Base-by-base conservation (phyloP, 495 filamentous ascomycete species). In the Aspergillus sparsus region DNA sequence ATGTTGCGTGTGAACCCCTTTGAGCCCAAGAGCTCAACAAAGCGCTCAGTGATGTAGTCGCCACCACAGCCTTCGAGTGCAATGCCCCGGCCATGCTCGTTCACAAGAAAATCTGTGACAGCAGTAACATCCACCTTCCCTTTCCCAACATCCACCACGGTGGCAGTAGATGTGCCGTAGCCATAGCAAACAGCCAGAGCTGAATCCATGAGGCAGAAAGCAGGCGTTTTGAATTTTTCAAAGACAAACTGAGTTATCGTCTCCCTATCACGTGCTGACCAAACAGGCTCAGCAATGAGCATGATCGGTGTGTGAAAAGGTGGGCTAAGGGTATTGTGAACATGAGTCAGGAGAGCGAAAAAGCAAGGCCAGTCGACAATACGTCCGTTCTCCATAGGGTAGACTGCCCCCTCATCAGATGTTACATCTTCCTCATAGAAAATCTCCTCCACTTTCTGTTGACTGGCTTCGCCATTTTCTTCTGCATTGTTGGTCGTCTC, bases 271-370 rank as follows among this genome's bases (percentile, higher is more conserved):
- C 86, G 84, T 6, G 85, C 81, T 9, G 90, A 90, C 90, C 95
- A 98, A 49, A 85, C 84, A 0, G 94, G 94, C 50, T 94, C 87
- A 12, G 87, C 76, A 68, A 98, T 87, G 55, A 98, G 81, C 62
- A 98, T 77, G 64, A 98, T 90, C 2, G 94, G 92, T 0, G 93
- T 97, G 74, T 98, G 94, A 69, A 97, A 91, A 1, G 90, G 90
- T 10, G 91, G 91, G 52, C 89, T 92, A 55, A 98, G 82, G 4
- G 87, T 85, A 68, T 90, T 87, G 77, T 96, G 89, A 53, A 97
- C 85, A 73, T 98, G 89, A 18, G 81, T 83, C 64, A 98, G 85
- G 58, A 97, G 86, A 42, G 94, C 93, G 62, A 96, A 88, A 77
- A 98, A 95, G 63, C 91, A 93, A 0, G 83, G 78, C 91, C 93